Percentiles rank a stretch among this genome's conserved stretches.
Conservation (phyloP, 805 yeast species). For the Metschnikowia vanudenii region DNA sequence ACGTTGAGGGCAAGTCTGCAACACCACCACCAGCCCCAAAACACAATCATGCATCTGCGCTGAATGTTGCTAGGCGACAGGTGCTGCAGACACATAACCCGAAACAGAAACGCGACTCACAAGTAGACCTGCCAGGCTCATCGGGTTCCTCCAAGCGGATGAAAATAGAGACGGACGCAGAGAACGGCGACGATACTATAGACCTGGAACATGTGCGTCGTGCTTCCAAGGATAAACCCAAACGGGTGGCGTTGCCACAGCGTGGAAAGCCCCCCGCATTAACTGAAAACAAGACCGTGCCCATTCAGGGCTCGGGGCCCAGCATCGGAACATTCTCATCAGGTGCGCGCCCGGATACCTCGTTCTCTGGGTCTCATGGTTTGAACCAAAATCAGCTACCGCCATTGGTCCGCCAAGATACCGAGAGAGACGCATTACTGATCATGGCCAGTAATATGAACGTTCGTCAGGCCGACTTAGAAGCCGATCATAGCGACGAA, state of each 20-base stretch:
- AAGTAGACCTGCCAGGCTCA: not conserved
- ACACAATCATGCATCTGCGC: conserved; percentile 46
- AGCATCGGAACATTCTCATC: conserved; percentile 32
- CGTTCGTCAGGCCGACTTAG: conserved; percentile 38
- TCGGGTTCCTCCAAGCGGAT: conserved; percentile 14
- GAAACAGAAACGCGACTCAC: conserved; percentile 7
- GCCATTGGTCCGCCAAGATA: conserved; percentile 33
- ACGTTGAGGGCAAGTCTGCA: conserved; percentile 39
- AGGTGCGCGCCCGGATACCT: conserved; percentile 4
- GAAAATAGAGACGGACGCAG: conserved; percentile 2
- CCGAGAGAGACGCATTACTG: conserved; percentile 40
- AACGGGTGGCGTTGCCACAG: conserved; percentile 26
- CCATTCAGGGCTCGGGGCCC: conserved; percentile 27
- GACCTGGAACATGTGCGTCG: not conserved
- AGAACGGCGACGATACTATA: not conserved
- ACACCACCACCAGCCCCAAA: conserved; percentile 51
- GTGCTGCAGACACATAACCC: conserved; percentile 12
- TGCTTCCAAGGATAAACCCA: conserved; percentile 32
- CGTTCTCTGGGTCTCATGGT: conserved; percentile 5
- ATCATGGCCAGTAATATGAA: conserved; percentile 33
- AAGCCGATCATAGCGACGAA: conserved; percentile 32
- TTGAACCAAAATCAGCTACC: conserved; percentile 9
- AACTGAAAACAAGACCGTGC: conserved; percentile 35
- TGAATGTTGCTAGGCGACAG: conserved; percentile 36
- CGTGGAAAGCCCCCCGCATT: conserved; percentile 26